Conservation (phyloP, 306 rosid genomes). For the Vigna angularis region DNA sequence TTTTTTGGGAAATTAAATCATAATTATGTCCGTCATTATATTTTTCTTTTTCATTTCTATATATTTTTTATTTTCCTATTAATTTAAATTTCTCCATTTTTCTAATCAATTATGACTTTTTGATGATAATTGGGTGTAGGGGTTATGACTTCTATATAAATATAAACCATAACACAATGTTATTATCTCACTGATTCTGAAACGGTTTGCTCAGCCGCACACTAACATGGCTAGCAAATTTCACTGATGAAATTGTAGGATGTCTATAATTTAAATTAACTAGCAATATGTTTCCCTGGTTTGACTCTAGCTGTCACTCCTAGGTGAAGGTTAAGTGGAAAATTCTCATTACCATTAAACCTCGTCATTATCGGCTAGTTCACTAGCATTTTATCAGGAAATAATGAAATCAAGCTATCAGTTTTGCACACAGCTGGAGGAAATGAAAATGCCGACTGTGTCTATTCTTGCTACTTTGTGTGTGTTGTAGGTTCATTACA, state of each 20-base stretch:
- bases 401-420: conserved; percentile 10
- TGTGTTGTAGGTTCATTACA: conserved; percentile 23
- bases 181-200: conserved; percentile 13
- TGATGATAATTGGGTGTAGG: neutral
- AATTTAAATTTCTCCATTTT: conserved; percentile 16
- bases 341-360: neutral
- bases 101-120: conserved; percentile 12
- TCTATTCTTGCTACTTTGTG: conserved; percentile 3
- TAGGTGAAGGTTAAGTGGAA: conserved; percentile 17
- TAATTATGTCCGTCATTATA: neutral
- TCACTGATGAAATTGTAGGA: conserved; percentile 5
- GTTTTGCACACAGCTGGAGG: neutral
- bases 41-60: neutral
- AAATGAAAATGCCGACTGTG: neutral
- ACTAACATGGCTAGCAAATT: conserved; percentile 28
- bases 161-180: conserved; percentile 6
- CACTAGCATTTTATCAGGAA: conserved; percentile 28
- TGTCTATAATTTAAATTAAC: conserved; percentile 28
- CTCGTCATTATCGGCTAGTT: conserved; percentile 17
- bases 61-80: neutral
- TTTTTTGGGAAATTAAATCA: neutral
- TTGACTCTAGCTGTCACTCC: conserved; percentile 29
- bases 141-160: neutral
- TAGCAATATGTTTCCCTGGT: conserved; percentile 14
- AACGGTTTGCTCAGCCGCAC: conserved; percentile 15